A percentile compares a stretch with the other conserved stretches of the same genome.
Evolutionary conservation across 1,139 yeast species (phyloP).

Genomic region (Petasospora rhodanensis): DNA sequence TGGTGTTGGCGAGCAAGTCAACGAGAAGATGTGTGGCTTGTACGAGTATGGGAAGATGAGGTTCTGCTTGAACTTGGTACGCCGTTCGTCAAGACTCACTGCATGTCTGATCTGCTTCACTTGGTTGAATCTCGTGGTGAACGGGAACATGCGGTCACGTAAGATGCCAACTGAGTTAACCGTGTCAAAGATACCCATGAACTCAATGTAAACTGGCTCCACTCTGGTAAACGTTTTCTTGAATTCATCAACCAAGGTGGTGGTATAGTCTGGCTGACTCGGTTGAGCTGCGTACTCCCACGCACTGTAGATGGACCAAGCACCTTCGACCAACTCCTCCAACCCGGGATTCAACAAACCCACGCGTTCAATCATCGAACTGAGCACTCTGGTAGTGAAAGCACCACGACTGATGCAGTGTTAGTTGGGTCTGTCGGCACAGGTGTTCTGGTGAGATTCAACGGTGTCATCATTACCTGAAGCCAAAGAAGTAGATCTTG

Average conservation of each 20-base stretch:
- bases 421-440: no score
- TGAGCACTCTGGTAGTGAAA: constrained; percentile 55
- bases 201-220: constrained; percentile 39
- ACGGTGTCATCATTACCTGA: constrained; percentile 30
- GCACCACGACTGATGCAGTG: constrained; percentile 49
- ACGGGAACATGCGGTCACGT: constrained; percentile 54
- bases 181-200: constrained; percentile 65
- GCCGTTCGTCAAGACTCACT: constrained; percentile 58
- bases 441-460: no score
- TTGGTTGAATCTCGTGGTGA: constrained; percentile 42
- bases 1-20: constrained; percentile 21
- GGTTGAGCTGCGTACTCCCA: constrained; percentile 66
- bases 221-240: constrained; percentile 45
- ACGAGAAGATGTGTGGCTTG: constrained; percentile 29
- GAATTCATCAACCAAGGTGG: constrained; percentile 46
- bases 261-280: constrained; percentile 35
- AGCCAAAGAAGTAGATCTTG: constrained; percentile 52
- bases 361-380: constrained; percentile 59
- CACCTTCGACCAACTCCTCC: constrained; percentile 49
- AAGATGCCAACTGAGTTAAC: constrained; percentile 60
- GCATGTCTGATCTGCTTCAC: constrained; percentile 63
- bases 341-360: constrained; percentile 51
- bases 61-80: constrained; percentile 57
- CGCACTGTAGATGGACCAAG: constrained; percentile 55
- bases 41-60: constrained; percentile 42